Conservation (phyloP, 2,329 filamentous ascomycete genomes). For the Eutypella sp. region DNA sequence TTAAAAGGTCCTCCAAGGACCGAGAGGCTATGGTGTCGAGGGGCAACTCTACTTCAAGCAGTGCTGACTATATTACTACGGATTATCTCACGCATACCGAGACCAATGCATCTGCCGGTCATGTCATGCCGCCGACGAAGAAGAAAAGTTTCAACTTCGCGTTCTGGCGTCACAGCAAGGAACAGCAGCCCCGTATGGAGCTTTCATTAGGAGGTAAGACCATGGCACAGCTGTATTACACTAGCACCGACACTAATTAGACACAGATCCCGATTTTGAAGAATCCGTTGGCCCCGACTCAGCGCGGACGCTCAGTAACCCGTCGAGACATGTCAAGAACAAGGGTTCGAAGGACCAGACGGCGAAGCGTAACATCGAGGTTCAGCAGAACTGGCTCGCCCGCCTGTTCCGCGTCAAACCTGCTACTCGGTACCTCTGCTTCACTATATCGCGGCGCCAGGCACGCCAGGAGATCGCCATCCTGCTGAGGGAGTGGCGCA, state of each 20-base stretch:
- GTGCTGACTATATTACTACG: too few species aligned
- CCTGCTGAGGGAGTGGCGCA: constrained; percentile 73
- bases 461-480: constrained; percentile 73
- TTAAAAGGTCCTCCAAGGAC: constrained; percentile 42
- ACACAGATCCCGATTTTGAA: constrained; percentile 27
- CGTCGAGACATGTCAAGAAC: constrained; percentile 9
- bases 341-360: constrained; percentile 19
- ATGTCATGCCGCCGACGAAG: constrained; percentile 27
- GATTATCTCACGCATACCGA: constrained; percentile 13
- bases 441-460: constrained; percentile 65
- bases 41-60: constrained; percentile 8
- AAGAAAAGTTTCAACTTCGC: constrained; percentile 47
- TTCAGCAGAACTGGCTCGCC: constrained; percentile 80
- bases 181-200: constrained; percentile 35
- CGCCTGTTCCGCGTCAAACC: constrained; percentile 88
- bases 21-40: constrained; percentile 15
- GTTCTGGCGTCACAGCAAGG: constrained; percentile 52
- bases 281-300: constrained; percentile 23
- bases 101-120: constrained; percentile 16
- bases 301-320: constrained; percentile 15
- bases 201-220: constrained; percentile 39
- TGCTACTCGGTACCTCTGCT: constrained; percentile 68
- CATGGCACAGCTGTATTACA: not conserved
- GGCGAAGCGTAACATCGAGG: constrained; percentile 50
- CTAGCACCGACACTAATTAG: constrained; percentile 9